Conservation (phyloP, 176 grass and related monocot species). For the Elymus sibiricus region DNA sequence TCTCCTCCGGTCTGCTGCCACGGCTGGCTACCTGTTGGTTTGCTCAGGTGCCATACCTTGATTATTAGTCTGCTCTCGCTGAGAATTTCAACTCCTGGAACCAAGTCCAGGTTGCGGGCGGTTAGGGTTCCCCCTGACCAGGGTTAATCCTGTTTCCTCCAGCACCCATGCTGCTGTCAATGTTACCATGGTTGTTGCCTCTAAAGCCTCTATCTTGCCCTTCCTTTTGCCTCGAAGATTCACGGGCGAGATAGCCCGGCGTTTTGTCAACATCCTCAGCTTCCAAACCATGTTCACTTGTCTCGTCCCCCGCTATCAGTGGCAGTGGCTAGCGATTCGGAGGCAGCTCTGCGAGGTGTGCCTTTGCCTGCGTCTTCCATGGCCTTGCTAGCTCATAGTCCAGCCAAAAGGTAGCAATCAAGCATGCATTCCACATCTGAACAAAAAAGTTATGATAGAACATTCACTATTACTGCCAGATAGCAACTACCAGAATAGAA, state of each 20-base stretch:
- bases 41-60: not conserved
- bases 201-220: not conserved
- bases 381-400: conserved; percentile 21
- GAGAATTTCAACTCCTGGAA: not conserved
- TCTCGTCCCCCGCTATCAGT: not conserved
- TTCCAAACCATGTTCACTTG: not conserved
- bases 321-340: conserved; percentile 14
- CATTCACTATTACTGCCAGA: not conserved
- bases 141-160: conserved; percentile 4
- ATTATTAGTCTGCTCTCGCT: not conserved
- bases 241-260: not conserved
- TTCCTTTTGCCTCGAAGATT: not conserved
- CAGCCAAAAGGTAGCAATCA: conserved; percentile 1
- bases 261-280: not conserved
- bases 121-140: conserved; percentile 4
- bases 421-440: not conserved
- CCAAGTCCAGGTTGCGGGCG: not conserved
- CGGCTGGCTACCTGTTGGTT: conserved; percentile 42
- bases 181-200: not conserved
- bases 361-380: conserved; percentile 46
- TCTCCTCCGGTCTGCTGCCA: conserved; percentile 24
- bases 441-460: not conserved
- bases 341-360: not conserved
- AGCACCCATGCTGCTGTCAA: not conserved
- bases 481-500: not conserved